Base-by-base conservation (phyloP, 306 rosid species). In the Fagus crenata region DNA sequence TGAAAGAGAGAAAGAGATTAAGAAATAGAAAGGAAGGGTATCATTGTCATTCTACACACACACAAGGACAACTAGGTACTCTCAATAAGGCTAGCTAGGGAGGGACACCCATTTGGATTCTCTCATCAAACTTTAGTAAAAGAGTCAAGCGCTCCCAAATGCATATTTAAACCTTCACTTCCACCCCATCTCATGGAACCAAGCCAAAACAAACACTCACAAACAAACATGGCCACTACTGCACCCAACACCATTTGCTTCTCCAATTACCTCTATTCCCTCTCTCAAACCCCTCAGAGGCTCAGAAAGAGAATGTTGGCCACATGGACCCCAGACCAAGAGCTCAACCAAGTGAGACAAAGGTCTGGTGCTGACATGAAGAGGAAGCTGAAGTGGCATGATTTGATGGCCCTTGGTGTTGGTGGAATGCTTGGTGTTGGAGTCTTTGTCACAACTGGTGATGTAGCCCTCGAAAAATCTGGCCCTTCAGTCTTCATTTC, bases 361-460 rank as follows among this genome's bases (percentile, higher is more conserved):
- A 89, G 96, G 76, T 94, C 98, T 15, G 98, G 98, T 3, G 93
- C 97, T 32, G 91, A 90, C 85, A 92, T 94, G 97, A 92, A 89
- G 75, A 90, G 97, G 82, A 90, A 87, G 72, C 95, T 94, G 63
- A 75, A 83, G 11, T 92, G 98, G 98, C 84, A 86, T 78, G 98
- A 94, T 75, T 80, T 94, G 6, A 17, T 94, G 1, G 93, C 96
- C 39, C 97, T 94, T 80, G 97, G 96, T 4, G 85, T 92, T 58
- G 98, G 98, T 18, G 98, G 98, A 72, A 94, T 92, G 98, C 97
- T 94, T 67, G 98, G 98, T 33, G 96, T 86, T 58, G 98, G 98
- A 12, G 98, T 94, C 28, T 94, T 94, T 60, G 91, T 92, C 76
- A 92, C 97, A n/a, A 94, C 98, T 12, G 98, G 98, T 2, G 22